Evolutionary conservation across 768 basidiomycete species (phyloP), one percentile per base, ranked within the genome.

Genomic region (Naematelia aurantialba): DNA sequence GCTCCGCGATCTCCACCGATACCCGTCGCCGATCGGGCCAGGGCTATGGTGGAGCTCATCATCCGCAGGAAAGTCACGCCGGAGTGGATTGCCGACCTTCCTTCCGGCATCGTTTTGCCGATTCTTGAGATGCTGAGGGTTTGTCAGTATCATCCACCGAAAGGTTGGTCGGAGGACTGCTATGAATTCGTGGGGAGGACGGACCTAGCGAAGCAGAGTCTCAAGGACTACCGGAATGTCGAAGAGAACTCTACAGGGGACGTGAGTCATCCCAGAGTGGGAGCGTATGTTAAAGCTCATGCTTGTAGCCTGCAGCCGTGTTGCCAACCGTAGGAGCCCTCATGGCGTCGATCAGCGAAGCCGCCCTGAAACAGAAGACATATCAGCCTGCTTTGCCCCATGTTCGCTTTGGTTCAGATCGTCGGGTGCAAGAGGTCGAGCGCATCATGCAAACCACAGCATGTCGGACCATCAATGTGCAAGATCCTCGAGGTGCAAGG

Each of bases 401-500:
- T 52, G 87, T 92, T 50, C 85, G 94, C 2, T 97, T 97, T 69
- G 89, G 89, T 5, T 85, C 89, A 62, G 96, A 99, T 78, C 83
- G 88, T 19, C 82, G 94, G 34, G 74, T 99, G 29, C 89, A 92
- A 46, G 96, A 99, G 73, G 91, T 94, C 3, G 87, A 87, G 12
- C 83, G 91, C 0, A 89, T 98, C 84, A 77, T 99, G 17, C 89
- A 88, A 63, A 94, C 90, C 0, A 88, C 89, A 1, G 79, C 79
- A 1, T 76, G 88, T 17, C 82, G 87, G 0, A 82, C 84, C 1
- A 82, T 94, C 47, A 83, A 80, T 73, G 81, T 79, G 56, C 80
- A 80, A 42, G 87, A 91, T 52, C 82, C 87, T 34, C 84, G 85
- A 48, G 86, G 89, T 60, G 75, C 86, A 39, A 89, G 81, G 87